Conservation (phyloP, 1,284 basidiomycete species). For the Cryptococcus sp. region DNA sequence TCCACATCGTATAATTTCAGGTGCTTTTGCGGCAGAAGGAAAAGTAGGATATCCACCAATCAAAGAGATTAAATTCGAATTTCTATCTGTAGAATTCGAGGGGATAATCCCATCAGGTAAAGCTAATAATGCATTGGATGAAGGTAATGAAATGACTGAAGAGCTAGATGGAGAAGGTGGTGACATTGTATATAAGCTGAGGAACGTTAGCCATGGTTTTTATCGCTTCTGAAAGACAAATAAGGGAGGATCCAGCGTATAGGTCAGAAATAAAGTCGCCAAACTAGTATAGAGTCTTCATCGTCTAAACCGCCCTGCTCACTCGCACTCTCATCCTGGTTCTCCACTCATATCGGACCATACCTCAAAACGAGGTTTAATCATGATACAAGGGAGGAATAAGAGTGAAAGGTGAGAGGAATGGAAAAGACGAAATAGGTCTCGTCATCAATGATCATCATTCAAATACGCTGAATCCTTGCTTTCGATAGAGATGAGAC, state of each 20-base stretch:
- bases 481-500: no score
- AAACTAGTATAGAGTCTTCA: conserved; percentile 35
- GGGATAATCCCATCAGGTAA: conserved; percentile 44
- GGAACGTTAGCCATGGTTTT: background rate
- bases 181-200: conserved; percentile 16
- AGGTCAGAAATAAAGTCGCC: conserved; percentile 44
- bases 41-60: conserved; percentile 48
- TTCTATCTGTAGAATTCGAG: conserved; percentile 17
- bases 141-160: conserved; percentile 30
- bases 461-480: background rate
- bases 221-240: background rate
- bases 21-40: conserved; percentile 19
- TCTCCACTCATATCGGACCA: background rate
- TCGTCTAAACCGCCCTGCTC: background rate
- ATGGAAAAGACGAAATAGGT: background rate
- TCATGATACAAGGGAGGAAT: background rate
- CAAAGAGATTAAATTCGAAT: conserved; percentile 31
- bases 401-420: background rate
- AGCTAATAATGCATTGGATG: conserved; percentile 40
- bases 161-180: conserved; percentile 25
- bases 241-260: background rate
- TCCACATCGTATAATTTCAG: conserved; percentile 31
- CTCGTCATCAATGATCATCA: conserved; percentile 1
- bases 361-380: background rate
- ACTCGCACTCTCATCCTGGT: background rate